These are phyloP conservation scores for Eutrema yunnanense DNA, from an alignment of 345 rosid genomes.

Conservation along the genomic window DNA sequence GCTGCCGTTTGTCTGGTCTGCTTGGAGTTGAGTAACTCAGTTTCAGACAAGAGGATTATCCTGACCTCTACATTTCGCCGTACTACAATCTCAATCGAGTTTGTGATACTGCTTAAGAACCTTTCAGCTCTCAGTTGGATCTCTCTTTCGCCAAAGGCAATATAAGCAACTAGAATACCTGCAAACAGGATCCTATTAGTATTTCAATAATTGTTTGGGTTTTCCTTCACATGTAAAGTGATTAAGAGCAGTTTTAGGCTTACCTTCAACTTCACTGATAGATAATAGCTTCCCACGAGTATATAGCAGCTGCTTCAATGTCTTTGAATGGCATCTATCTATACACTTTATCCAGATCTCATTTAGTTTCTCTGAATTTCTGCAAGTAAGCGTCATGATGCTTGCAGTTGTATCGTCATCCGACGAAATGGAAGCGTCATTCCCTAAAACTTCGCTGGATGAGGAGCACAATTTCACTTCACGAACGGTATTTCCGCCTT, in stretches of 20 bases:
- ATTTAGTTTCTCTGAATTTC: slow-evolving; percentile 55
- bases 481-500: slow-evolving; percentile 35
- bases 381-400: slow-evolving; percentile 32
- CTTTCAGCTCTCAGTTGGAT: slow-evolving; percentile 81
- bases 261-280: slow-evolving; percentile 76
- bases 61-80: slow-evolving; percentile 75
- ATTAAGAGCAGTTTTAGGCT: not conserved
- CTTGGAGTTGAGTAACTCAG: slow-evolving; percentile 33
- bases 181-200: slow-evolving; percentile 22
- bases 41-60: slow-evolving; percentile 56
- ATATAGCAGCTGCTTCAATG: slow-evolving; percentile 70
- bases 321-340: slow-evolving; percentile 84
- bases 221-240: not conserved
- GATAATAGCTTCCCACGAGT: slow-evolving; percentile 76
- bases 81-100: slow-evolving; percentile 76
- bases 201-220: not conserved
- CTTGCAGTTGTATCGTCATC: slow-evolving; percentile 32
- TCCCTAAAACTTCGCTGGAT: slow-evolving; percentile 31
- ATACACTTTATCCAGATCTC: slow-evolving; percentile 74
- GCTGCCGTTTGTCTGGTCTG: slow-evolving; percentile 26
- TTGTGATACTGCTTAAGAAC: slow-evolving; percentile 89
- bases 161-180: slow-evolving; percentile 76
- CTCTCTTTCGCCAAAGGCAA: slow-evolving; percentile 63
- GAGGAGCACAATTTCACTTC: slow-evolving; percentile 34
- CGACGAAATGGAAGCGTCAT: slow-evolving; percentile 32